A percentile compares a stretch with the other conserved stretches of the same genome.
These are phyloP conservation scores for Agrostemma githago DNA, from an alignment of 148 eudicot genomes.

Conservation along the genomic window DNA sequence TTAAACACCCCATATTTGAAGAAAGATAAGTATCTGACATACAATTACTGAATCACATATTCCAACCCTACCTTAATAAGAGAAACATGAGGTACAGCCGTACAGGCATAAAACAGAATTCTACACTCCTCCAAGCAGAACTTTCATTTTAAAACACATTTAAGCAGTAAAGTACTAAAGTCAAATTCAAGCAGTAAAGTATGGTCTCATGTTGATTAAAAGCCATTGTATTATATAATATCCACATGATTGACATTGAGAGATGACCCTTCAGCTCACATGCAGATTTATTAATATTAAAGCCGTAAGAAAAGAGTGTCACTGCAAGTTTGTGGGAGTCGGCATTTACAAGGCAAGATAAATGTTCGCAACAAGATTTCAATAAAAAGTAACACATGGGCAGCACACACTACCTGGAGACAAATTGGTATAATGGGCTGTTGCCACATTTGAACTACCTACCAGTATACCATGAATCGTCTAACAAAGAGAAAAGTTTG, in stretches of 20 bases:
- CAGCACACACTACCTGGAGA: not conserved
- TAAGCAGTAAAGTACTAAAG: too few relatives aligned
- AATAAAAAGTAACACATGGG: not conserved
- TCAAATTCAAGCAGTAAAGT: not conserved
- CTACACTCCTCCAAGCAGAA: too few relatives aligned
- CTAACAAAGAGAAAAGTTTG: not conserved
- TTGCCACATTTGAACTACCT: not conserved
- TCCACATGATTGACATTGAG: not conserved
- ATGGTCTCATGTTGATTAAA: not conserved
- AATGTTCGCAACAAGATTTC: not conserved
- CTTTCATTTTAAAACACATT: too few relatives aligned
- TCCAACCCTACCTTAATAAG: not conserved
- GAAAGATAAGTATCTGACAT: not conserved
- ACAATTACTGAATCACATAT: not conserved
- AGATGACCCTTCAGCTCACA: not conserved
- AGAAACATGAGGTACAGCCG: not conserved
- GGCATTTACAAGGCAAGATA: not conserved
- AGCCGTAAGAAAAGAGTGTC: not conserved
- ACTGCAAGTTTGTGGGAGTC: not conserved
- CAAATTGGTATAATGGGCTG: not conserved
- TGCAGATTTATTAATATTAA: not conserved
- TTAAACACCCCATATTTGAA: not conserved
- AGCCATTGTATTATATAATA: not conserved
- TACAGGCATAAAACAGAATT: not conserved
- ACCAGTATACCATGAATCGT: too few relatives aligned